These are phyloP conservation scores for Cercophora samala DNA, from an alignment of 495 filamentous ascomycete genomes.

Conservation along the genomic window DNA sequence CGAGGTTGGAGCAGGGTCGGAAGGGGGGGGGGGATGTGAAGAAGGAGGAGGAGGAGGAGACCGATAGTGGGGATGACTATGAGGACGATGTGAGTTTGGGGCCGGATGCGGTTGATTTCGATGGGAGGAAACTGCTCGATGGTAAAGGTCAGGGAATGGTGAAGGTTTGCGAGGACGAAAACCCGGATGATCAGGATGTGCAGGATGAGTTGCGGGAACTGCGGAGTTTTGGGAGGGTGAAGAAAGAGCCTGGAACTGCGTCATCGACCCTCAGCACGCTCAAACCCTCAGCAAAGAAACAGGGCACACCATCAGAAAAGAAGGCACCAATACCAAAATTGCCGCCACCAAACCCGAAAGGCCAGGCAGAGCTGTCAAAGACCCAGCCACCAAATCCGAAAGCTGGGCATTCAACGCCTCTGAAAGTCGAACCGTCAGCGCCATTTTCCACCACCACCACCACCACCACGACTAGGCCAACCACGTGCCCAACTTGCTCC, in stretches of 20 bases:
- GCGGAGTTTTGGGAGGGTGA: constrained; percentile 19
- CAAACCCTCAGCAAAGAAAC: neutral
- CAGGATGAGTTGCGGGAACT: constrained; percentile 62
- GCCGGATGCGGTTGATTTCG: constrained; percentile 49
- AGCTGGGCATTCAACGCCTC: neutral
- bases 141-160: constrained; percentile 58
- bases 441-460: neutral
- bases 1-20: constrained; percentile 61
- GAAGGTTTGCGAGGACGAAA: constrained; percentile 69
- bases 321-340: neutral
- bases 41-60: constrained; percentile 31
- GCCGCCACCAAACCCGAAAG: neutral
- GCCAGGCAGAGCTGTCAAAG: neutral
- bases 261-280: neutral
- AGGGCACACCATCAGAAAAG: neutral
- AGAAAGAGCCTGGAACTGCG: neutral
- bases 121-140: constrained; percentile 59
- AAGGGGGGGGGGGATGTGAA: constrained; percentile 39
- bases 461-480: neutral
- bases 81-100: constrained; percentile 34
- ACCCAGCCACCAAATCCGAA: neutral
- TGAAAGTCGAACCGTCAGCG: neutral
- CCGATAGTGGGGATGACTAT: constrained; percentile 42
- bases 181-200: constrained; percentile 56
- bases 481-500: constrained; percentile 59